Percentiles rank a stretch among this genome's conserved stretches.
Evolutionary conservation across 306 rosid genomes (phyloP).

Genomic region (Lathyrus sativus): DNA sequence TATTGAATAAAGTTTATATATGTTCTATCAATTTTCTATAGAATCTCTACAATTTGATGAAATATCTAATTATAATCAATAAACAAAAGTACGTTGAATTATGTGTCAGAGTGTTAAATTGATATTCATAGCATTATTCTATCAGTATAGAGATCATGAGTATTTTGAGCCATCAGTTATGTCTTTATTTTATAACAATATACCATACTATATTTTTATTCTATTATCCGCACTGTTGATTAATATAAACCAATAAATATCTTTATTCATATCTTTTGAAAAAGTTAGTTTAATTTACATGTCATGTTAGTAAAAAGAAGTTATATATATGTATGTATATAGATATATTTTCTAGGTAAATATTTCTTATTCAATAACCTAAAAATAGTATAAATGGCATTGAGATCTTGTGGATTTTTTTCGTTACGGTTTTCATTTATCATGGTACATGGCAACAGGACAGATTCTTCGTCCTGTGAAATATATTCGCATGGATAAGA

Average conservation of each 20-base stretch:
- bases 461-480: conserved; percentile 45
- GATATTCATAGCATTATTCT: too few relatives aligned
- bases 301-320: not conserved
- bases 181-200: not conserved
- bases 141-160: conserved; percentile 11
- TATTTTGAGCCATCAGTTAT: conserved; percentile 41
- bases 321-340: too few relatives aligned
- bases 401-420: not conserved
- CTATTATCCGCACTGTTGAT: not conserved
- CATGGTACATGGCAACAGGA: conserved; percentile 28
- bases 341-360: too few relatives aligned
- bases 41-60: too few relatives aligned
- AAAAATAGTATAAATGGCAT: too few relatives aligned
- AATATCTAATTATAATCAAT: too few relatives aligned
- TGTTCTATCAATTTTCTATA: too few relatives aligned
- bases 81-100: too few relatives aligned
- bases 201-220: not conserved
- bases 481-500: conserved; percentile 38
- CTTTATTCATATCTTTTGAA: not conserved
- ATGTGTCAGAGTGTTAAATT: too few relatives aligned
- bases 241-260: not conserved
- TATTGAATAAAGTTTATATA: too few relatives aligned
- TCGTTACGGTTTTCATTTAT: not conserved
- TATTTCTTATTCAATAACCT: too few relatives aligned
- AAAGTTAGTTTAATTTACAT: not conserved